Evolutionary conservation across 768 basidiomycete species (phyloP).

Genomic region (Ramaria rubella): DNA sequence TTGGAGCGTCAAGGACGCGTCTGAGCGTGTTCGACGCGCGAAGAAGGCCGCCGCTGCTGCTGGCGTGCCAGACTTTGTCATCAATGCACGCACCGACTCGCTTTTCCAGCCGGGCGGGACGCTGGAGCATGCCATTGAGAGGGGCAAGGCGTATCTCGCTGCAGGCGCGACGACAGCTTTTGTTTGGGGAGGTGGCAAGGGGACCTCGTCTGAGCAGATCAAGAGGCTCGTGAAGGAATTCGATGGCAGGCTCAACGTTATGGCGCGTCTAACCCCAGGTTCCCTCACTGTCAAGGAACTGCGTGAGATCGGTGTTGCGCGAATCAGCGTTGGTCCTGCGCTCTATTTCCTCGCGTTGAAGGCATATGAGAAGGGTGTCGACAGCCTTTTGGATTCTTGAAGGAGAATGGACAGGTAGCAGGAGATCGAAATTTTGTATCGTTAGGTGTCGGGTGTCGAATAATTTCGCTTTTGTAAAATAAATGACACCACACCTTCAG

Average conservation of each 20-base stretch:
- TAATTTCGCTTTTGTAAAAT: no score
- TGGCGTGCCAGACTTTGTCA: neutral
- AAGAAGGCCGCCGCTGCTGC: neutral
- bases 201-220: conserved; percentile 4
- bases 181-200: conserved; percentile 13
- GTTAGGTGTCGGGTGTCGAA: no score
- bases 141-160: conserved; percentile 13
- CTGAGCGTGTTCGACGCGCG: neutral
- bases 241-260: conserved; percentile 12
- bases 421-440: no score
- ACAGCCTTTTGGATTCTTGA: no score
- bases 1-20: neutral
- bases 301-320: conserved; percentile 9
- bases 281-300: conserved; percentile 6
- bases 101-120: conserved; percentile 9
- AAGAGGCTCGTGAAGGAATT: conserved; percentile 9
- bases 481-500: no score
- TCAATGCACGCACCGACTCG: neutral
- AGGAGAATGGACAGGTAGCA: no score
- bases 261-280: neutral
- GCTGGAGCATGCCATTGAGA: conserved; percentile 6
- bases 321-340: conserved; percentile 9
- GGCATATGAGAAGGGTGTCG: conserved; percentile 7
- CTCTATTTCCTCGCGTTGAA: conserved; percentile 5
- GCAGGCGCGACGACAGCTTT: conserved; percentile 15